These are phyloP conservation scores for Aspergillus ochraceus DNA, from an alignment of 2,329 filamentous ascomycete genomes.

Conservation along the genomic window DNA sequence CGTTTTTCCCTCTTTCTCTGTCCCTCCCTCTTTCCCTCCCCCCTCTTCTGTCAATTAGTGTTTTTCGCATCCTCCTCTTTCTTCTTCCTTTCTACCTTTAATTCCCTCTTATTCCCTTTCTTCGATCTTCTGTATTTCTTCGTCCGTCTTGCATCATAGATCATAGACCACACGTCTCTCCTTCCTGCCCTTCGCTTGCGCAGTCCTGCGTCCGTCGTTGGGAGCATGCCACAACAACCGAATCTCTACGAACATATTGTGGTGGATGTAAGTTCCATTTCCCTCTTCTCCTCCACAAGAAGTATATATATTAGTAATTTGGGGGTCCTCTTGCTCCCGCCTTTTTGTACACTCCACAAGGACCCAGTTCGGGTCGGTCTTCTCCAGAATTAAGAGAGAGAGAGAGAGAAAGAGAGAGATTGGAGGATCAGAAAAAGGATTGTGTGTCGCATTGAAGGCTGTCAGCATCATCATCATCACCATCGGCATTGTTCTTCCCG, in stretches of 20 bases:
- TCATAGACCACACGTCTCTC: background rate
- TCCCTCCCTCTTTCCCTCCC: conserved; percentile 5
- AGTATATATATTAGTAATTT: background rate
- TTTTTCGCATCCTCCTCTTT: background rate
- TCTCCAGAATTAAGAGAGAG: background rate
- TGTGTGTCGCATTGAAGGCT: background rate
- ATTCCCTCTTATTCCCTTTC: conserved; percentile 1
- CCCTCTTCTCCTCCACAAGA: background rate
- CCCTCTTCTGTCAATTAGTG: conserved; percentile 4
- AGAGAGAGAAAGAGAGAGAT: too few species aligned
- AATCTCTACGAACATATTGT: conserved; percentile 33
- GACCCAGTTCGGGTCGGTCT: background rate
- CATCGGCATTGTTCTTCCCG: background rate
- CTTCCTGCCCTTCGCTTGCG: background rate
- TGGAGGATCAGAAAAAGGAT: background rate
- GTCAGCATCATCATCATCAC: background rate
- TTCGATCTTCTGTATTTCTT: background rate
- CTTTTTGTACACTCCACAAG: background rate
- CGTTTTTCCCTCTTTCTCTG: background rate
- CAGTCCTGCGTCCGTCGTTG: background rate
- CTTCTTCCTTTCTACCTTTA: conserved; percentile 1
- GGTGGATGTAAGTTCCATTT: conserved; percentile 30
- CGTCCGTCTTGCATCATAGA: background rate
- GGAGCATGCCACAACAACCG: conserved; percentile 27
- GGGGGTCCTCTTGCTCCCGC: background rate